Evolutionary conservation across 345 rosid species (phyloP).

Genomic region (Draba incana): DNA sequence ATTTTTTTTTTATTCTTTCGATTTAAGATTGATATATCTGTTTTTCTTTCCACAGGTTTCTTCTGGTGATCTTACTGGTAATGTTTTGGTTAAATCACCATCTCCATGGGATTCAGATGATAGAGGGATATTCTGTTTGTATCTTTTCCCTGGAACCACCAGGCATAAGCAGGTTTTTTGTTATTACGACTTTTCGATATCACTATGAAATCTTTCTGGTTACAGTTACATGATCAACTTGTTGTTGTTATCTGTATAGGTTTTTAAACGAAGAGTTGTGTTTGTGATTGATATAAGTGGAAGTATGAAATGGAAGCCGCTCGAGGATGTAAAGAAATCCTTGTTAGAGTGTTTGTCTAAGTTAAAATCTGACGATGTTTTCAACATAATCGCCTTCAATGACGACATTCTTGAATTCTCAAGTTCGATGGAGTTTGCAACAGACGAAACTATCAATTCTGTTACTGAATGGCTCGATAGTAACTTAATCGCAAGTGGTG

Average conservation of each 20-base stretch:
- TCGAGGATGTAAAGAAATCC: constrained; percentile 68
- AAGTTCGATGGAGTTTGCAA: constrained; percentile 66
- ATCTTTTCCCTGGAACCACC: constrained; percentile 76
- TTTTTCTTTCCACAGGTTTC: constrained; percentile 52
- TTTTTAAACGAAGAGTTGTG: constrained; percentile 71
- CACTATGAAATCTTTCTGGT: neutral
- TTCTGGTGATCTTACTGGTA: constrained; percentile 63
- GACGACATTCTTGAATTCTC: constrained; percentile 65
- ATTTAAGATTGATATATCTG: neutral
- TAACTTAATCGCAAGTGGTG: constrained; percentile 60
- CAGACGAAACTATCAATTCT: constrained; percentile 49
- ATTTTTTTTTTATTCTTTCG: neutral
- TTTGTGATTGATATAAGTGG: constrained; percentile 80
- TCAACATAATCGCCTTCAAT: constrained; percentile 87
- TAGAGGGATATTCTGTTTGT: constrained; percentile 75
- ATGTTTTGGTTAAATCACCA: constrained; percentile 74
- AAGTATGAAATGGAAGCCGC: constrained; percentile 77
- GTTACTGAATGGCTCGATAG: constrained; percentile 69
- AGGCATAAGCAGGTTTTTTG: constrained; percentile 59
- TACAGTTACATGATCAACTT: neutral
- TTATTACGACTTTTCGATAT: constrained; percentile 5
- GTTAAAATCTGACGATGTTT: constrained; percentile 70
- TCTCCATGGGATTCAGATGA: constrained; percentile 60
- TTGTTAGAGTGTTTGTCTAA: constrained; percentile 53
- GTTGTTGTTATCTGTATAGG: constrained; percentile 47